Evolutionary conservation across 148 eudicot genomes (phyloP).

Genomic region (Spergularia bocconei): DNA sequence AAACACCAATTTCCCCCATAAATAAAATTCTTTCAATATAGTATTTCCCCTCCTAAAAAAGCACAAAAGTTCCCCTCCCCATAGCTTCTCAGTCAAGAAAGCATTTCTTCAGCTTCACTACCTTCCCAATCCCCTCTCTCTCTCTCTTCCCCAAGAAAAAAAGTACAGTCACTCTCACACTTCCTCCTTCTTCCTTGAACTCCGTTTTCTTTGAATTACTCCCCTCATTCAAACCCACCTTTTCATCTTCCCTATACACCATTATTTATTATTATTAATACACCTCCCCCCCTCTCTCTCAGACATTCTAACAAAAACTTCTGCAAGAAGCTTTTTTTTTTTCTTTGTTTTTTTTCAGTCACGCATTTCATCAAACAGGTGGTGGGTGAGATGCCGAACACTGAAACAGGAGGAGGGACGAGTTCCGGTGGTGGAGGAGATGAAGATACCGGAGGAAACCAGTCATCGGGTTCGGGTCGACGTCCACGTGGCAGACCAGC

Average conservation of each 20-base stretch:
- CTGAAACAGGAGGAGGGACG: conserved; percentile 18
- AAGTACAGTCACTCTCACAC: not conserved
- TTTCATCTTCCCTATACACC: not conserved
- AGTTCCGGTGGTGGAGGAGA: conserved; percentile 20
- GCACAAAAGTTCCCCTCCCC: conserved; percentile 13
- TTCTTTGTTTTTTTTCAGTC: not conserved
- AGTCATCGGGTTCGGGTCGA: conserved; percentile 16
- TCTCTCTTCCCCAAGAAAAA: not conserved
- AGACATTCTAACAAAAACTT: too few relatives aligned
- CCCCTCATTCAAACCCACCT: not conserved
- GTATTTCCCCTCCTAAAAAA: conserved; percentile 10
- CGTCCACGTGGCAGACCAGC: conserved; percentile 39
- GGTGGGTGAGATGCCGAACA: not conserved
- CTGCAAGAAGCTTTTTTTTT: not conserved
- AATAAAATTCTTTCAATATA: too few relatives aligned
- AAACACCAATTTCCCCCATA: not conserved
- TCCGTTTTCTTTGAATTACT: conserved; percentile 20
- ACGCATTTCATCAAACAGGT: conserved; percentile 20
- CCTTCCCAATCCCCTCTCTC: not conserved
- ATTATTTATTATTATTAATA: not conserved
- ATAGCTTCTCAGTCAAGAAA: conserved; percentile 30
- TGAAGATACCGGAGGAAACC: not conserved
- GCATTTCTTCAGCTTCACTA: conserved; percentile 12
- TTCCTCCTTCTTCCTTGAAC: not conserved
- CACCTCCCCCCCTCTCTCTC: not conserved